Evolutionary conservation across 208 protist genomes (phyloP).

Genomic region (Leishmania martiniquensis): DNA sequence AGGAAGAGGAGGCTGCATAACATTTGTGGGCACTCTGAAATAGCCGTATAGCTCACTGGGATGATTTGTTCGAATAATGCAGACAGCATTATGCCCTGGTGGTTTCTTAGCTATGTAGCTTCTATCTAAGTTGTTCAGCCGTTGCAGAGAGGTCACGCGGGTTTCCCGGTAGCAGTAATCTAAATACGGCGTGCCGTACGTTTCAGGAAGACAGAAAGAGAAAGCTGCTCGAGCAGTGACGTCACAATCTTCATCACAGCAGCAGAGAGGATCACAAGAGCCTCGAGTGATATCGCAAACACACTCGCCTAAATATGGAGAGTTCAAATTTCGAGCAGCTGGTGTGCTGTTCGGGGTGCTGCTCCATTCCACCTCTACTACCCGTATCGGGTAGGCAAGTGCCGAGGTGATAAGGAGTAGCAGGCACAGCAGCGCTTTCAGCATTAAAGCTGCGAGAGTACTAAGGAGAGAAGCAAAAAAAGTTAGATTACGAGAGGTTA

Average conservation of each 20-base stretch:
- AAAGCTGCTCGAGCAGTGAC: constrained; percentile 37
- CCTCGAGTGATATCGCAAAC: constrained; percentile 74
- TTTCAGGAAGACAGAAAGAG: constrained; percentile 59
- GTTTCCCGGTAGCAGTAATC: constrained; percentile 59
- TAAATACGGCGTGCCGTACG: constrained; percentile 46
- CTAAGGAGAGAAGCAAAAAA: not conserved
- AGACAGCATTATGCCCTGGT: constrained; percentile 44
- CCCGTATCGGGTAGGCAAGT: constrained; percentile 34
- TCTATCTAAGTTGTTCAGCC: constrained; percentile 46
- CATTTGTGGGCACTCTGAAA: constrained; percentile 59
- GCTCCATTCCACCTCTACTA: constrained; percentile 47
- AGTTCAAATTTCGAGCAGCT: constrained; percentile 58
- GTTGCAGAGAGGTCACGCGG: constrained; percentile 33
- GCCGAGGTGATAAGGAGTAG: constrained; percentile 5
- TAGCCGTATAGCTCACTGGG: constrained; percentile 63
- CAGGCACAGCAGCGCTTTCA: constrained; percentile 1
- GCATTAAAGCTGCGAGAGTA: not conserved
- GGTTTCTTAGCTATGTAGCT: constrained; percentile 46
- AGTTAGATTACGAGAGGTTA: not conserved
- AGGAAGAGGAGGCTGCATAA: constrained; percentile 33
- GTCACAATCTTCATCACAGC: constrained; percentile 75
- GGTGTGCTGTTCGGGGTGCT: constrained; percentile 35
- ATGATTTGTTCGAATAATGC: constrained; percentile 69
- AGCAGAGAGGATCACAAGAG: constrained; percentile 78
- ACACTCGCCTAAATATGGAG: constrained; percentile 76